These are phyloP conservation scores for Fusarium bulbicola DNA, from an alignment of 2,329 filamentous ascomycete species.

Conservation along the genomic window DNA sequence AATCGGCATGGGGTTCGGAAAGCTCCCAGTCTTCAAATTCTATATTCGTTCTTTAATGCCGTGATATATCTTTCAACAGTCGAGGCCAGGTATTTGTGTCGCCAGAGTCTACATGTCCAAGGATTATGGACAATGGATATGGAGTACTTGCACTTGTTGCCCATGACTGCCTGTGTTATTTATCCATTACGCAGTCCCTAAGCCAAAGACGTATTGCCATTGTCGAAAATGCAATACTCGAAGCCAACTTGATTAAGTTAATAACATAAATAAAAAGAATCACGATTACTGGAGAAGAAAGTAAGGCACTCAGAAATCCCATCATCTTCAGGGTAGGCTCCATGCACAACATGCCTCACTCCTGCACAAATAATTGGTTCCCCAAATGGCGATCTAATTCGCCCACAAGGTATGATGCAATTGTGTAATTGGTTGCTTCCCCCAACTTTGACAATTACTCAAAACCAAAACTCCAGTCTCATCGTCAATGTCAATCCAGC, in stretches of 20 bases:
- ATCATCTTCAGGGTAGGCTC: slow-evolving; percentile 9
- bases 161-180: background rate
- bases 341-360: slow-evolving; percentile 6
- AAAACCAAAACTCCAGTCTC: slow-evolving; percentile 30
- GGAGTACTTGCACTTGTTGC: background rate
- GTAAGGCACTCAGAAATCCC: background rate
- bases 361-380: slow-evolving; percentile 30
- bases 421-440: slow-evolving; percentile 37
- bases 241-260: no score
- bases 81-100: background rate
- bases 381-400: slow-evolving; percentile 39
- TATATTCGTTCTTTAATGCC: background rate
- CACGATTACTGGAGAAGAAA: no score
- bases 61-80: background rate
- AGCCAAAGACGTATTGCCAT: background rate
- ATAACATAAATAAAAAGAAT: background rate
- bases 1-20: background rate
- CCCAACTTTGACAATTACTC: slow-evolving; percentile 11
- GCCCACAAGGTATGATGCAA: slow-evolving; percentile 39
- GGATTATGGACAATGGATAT: background rate
- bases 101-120: background rate
- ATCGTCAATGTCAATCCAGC: slow-evolving; percentile 23
- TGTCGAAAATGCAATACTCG: background rate
- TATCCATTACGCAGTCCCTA: background rate
- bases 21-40: background rate